A percentile compares a stretch with the other conserved stretches of the same genome.
Evolutionary conservation across 2,329 filamentous ascomycete genomes (phyloP).

Genomic region (Cladosporium sp.): DNA sequence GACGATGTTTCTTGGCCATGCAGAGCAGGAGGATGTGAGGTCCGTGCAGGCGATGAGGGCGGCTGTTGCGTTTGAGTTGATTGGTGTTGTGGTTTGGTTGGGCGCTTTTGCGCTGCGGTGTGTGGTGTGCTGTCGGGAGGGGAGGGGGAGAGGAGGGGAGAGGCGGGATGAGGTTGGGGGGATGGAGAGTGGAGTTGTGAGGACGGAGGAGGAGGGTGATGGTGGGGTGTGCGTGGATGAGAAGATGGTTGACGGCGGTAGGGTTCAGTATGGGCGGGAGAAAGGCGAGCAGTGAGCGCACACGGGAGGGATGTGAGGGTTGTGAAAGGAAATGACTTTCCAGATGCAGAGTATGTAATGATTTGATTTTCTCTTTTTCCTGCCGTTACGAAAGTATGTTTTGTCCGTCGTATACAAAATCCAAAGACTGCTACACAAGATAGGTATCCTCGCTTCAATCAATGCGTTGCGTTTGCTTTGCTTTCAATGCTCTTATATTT

Average conservation of each 20-base stretch:
- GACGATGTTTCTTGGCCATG: background rate
- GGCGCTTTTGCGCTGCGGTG: background rate
- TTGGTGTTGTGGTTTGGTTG: slow-evolving; percentile 1
- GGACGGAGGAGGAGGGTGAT: no score
- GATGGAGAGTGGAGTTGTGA: no score
- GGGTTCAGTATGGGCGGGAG: no score
- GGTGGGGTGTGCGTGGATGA: no score
- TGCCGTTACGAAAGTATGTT: background rate
- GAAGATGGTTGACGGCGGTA: no score
- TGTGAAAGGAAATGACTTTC: no score
- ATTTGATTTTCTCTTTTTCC: no score
- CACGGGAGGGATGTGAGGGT: no score
- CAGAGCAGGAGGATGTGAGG: background rate
- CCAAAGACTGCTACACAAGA: slow-evolving; percentile 4
- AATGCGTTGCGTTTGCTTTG: background rate
- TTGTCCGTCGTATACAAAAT: slow-evolving; percentile 2
- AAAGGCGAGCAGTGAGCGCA: no score
- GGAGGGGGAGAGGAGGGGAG: no score
- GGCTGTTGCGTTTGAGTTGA: slow-evolving; percentile 3
- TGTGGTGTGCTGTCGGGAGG: background rate
- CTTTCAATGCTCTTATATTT: slow-evolving; percentile 30
- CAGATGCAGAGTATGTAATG: no score
- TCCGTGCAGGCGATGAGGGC: slow-evolving; percentile 1
- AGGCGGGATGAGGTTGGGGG: no score
- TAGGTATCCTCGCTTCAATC: slow-evolving; percentile 8